These are phyloP conservation scores for Saturnispora bothae DNA, from an alignment of 805 yeast species.

Conservation along the genomic window DNA sequence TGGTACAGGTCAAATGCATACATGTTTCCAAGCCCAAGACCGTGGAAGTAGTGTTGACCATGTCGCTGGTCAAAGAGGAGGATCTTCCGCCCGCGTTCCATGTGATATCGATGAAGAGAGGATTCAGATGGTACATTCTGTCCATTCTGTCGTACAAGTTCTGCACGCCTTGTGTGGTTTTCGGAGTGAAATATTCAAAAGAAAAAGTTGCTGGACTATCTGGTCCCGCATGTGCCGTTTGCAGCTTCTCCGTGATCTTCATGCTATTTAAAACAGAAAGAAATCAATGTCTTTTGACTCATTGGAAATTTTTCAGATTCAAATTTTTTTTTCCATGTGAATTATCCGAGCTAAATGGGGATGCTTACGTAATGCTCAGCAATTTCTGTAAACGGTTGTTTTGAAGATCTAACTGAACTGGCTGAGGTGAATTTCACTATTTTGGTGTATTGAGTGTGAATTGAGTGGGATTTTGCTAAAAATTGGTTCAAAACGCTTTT, in stretches of 20 bases:
- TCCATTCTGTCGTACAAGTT: constrained; percentile 96
- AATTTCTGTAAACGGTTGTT: no score
- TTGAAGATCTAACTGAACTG: no score
- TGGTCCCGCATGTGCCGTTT: constrained; percentile 27
- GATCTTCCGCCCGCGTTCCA: constrained; percentile 98
- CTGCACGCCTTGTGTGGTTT: constrained; percentile 94
- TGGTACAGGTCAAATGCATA: constrained; percentile 96
- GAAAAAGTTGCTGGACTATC: constrained; percentile 64
- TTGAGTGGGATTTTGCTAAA: no score
- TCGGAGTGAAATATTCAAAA: constrained; percentile 95
- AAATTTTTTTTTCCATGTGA: constrained; percentile 1
- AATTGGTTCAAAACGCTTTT: no score
- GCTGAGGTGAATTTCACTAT: no score
- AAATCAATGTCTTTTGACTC: background rate
- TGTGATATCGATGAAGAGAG: constrained; percentile 88
- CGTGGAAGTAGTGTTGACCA: constrained; percentile 83
- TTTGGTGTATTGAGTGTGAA: no score
- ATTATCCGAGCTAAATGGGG: no score
- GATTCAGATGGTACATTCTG: constrained; percentile 86
- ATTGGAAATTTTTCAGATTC: constrained; percentile 1
- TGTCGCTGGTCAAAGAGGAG: constrained; percentile 76
- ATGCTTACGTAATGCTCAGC: no score
- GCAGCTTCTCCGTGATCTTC: constrained; percentile 38
- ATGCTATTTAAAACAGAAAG: constrained; percentile 15
- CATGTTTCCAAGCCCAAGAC: constrained; percentile 91